These are phyloP conservation scores for Scheffersomyces amazonensis DNA, from an alignment of 805 yeast species.

Conservation along the genomic window DNA sequence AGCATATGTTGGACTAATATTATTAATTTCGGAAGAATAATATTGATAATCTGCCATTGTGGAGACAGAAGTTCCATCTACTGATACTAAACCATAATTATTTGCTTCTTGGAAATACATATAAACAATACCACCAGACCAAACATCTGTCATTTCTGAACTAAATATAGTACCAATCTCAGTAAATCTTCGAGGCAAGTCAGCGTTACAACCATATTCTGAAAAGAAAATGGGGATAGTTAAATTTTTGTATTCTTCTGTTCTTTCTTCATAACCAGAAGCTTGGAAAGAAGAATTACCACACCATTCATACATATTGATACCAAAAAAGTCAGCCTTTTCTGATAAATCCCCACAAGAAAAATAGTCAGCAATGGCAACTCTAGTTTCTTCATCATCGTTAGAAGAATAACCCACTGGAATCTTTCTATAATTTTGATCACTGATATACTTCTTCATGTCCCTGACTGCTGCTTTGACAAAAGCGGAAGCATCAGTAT, in stretches of 20 bases:
- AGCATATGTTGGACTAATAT: constrained; percentile 36
- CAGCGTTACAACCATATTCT: constrained; percentile 83
- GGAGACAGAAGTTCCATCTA: constrained; percentile 46
- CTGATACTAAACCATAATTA: constrained; percentile 73
- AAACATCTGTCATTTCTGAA: constrained; percentile 76
- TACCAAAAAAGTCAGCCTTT: constrained; percentile 76
- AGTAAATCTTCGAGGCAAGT: constrained; percentile 70
- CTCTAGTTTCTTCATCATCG: constrained; percentile 82
- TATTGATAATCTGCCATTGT: constrained; percentile 59
- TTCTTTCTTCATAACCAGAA: constrained; percentile 72
- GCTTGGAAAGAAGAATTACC: constrained; percentile 55
- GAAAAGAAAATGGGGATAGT: constrained; percentile 83
- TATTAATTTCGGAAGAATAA: constrained; percentile 32
- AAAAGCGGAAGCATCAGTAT: constrained; percentile 88
- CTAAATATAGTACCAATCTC: constrained; percentile 70
- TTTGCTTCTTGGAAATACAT: constrained; percentile 87
- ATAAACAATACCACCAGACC: constrained; percentile 94
- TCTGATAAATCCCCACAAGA: constrained; percentile 71
- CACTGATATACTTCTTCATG: constrained; percentile 68
- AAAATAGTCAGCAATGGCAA: constrained; percentile 77
- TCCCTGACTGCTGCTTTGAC: constrained; percentile 97
- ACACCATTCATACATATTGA: constrained; percentile 89
- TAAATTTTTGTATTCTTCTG: constrained; percentile 68
- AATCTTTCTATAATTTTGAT: constrained; percentile 64
- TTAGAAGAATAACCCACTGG: constrained; percentile 95